Evolutionary conservation across 176 grass and related monocot genomes (phyloP), one percentile per base, ranked within the genome.

Genomic region (Zea luxurians): DNA sequence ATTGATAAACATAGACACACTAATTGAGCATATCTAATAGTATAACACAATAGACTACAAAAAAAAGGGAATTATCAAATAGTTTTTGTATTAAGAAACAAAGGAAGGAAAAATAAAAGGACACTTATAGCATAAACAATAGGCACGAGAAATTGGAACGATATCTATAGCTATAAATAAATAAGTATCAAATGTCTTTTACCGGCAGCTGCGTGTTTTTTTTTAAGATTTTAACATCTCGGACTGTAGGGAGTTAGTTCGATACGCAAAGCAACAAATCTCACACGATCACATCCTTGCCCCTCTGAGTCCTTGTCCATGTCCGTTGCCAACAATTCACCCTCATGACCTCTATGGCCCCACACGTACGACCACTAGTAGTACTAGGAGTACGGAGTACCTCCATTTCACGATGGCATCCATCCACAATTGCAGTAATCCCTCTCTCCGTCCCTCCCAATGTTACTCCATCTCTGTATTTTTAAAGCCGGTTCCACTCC

Each of bases 251-350:
- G 48, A 68, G 47, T 10, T 48, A 48, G 10, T 10, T 42, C 16
- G 13, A 85, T 73, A 79, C 12, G 10, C 47, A 73, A 78, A 65
- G 40, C 48, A 57, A 57, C 67, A 84, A 55, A 55, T 71, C 45
- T 52, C 66, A 35, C 54, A 52, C 44, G 2, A 10, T 52, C 45
- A 49, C 36, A 53, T 54, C 8, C 47, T 11, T 12, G 16, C 64
- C 8, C 18, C 9, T 7, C 4, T 48, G 16, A 16, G 16, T 42
- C 48, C 17, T 61, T 68, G 37, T 70, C 61, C 44, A 13, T 73
- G 17, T 62, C 63, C 16, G 64, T 41, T 62, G 44, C 57, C 69
- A 70, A 70, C 55, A 76, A 65, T 88, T 80, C 21, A 80, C 15
- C 21, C 13, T 49, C 64, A 42, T 55, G 16, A 2, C 9, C 2